Conservation (phyloP, 116 monocot genomes). For the Phalaenopsis hybrid region DNA sequence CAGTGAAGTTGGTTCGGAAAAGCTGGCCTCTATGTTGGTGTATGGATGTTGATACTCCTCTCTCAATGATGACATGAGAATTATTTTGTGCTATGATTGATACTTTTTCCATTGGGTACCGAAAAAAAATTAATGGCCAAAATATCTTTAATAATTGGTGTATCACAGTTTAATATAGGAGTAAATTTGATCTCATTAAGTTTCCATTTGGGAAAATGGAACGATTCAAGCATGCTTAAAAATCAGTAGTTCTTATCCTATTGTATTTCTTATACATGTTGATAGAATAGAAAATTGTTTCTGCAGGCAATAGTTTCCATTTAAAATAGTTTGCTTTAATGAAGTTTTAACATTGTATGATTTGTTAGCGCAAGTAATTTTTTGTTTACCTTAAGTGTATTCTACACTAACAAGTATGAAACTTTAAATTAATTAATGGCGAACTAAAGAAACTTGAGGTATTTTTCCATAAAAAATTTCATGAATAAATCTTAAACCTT, state of each 20-base stretch:
- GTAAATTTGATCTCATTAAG: neutral
- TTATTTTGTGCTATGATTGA: neutral
- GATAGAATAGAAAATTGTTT: neutral
- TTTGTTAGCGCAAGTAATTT: neutral
- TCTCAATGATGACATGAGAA: neutral
- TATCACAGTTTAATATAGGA: neutral
- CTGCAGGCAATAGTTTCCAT: neutral
- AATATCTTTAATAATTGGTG: neutral
- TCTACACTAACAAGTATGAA: neutral
- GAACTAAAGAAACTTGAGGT: too few relatives aligned
- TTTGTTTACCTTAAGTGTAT: neutral
- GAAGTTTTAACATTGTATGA: neutral
- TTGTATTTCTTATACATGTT: neutral
- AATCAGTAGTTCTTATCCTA: neutral
- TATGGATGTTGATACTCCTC: neutral
- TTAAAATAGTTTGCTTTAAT: slow-evolving; percentile 2
- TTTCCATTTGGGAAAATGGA: neutral
- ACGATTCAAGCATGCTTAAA: neutral
- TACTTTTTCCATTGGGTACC: neutral
- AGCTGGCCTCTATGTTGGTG: neutral
- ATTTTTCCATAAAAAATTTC: too few relatives aligned
- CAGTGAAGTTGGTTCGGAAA: neutral
- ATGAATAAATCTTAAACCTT: too few relatives aligned
- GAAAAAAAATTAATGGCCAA: neutral
- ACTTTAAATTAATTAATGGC: too few relatives aligned